Evolutionary conservation across 805 yeast species (phyloP).

Genomic region (Metschnikowia colocasiae): DNA sequence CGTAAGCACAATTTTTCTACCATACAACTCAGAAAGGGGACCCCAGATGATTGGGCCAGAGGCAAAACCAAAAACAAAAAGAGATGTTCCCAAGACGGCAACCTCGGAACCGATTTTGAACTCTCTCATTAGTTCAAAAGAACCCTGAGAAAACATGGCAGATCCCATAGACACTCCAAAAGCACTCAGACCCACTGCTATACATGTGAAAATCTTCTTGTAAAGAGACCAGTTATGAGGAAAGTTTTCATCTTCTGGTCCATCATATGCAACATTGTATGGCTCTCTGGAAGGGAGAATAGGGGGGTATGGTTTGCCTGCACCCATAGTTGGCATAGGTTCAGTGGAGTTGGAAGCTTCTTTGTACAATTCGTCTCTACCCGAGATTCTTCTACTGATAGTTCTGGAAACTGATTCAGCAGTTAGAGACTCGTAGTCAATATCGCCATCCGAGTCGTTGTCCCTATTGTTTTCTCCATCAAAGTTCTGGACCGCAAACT

Average conservation of each 20-base stretch:
- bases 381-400: slow-evolving; percentile 21
- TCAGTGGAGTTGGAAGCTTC: slow-evolving; percentile 24
- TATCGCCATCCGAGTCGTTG: neutral
- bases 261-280: slow-evolving; percentile 71
- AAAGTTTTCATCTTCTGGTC: slow-evolving; percentile 72
- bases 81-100: slow-evolving; percentile 71
- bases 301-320: slow-evolving; percentile 61
- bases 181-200: slow-evolving; percentile 32
- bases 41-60: slow-evolving; percentile 91
- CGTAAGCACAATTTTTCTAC: slow-evolving; percentile 61
- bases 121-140: slow-evolving; percentile 42
- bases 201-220: slow-evolving; percentile 24
- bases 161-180: slow-evolving; percentile 62
- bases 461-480: slow-evolving; percentile 6
- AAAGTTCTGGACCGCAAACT: slow-evolving; percentile 9
- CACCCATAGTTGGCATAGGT: slow-evolving; percentile 58
- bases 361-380: slow-evolving; percentile 25
- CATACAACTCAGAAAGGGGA: slow-evolving; percentile 76
- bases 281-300: slow-evolving; percentile 49
- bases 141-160: slow-evolving; percentile 71
- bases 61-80: slow-evolving; percentile 91
- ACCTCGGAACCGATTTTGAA: slow-evolving; percentile 64
- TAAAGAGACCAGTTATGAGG: slow-evolving; percentile 71
- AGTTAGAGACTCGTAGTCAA: slow-evolving; percentile 13
- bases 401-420: slow-evolving; percentile 16